phyloP scores from a whole-genome alignment of 2,329 filamentous ascomycete genomes.

The Phialophora tarda region DNA sequence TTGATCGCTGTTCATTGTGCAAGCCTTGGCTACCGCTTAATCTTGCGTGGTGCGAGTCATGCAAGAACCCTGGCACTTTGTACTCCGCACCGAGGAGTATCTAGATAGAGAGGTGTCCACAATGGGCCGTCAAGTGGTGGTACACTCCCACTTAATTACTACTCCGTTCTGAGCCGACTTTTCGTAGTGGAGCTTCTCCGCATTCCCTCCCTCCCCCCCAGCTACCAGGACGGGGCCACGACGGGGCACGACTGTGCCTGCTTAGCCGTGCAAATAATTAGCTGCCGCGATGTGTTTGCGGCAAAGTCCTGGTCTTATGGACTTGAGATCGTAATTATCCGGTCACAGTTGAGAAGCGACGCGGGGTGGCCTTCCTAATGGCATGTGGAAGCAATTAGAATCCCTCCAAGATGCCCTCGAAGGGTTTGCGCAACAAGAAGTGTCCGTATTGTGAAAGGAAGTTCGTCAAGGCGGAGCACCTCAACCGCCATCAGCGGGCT shows the following conservation, averaged over 20 bases:
- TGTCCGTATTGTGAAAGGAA: conserved; percentile 22
- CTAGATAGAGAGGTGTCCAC: background rate
- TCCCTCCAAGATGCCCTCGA: conserved; percentile 8
- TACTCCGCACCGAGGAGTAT: background rate
- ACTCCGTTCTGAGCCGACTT: background rate
- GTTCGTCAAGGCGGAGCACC: conserved; percentile 42
- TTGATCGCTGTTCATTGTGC: background rate
- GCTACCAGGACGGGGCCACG: background rate
- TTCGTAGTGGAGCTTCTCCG: background rate
- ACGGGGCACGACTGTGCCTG: background rate
- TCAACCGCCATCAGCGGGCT: conserved; percentile 50
- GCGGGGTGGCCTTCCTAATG: background rate
- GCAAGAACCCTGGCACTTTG: background rate
- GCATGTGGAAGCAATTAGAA: background rate
- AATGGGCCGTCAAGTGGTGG: background rate
- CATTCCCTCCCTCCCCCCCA: background rate
- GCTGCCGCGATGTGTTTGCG: background rate
- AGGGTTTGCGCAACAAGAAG: conserved; percentile 19
- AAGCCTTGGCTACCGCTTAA: background rate
- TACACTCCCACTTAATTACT: too few species aligned
- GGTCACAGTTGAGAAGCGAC: background rate
- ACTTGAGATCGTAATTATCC: background rate
- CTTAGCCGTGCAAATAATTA: background rate
- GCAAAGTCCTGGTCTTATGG: background rate
- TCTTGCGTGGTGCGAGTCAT: background rate